Percentiles rank a stretch among this genome's conserved stretches.
phyloP scores from a whole-genome alignment of 192 early-diverging fungal genomes.

The Geranomyces variabilis region DNA sequence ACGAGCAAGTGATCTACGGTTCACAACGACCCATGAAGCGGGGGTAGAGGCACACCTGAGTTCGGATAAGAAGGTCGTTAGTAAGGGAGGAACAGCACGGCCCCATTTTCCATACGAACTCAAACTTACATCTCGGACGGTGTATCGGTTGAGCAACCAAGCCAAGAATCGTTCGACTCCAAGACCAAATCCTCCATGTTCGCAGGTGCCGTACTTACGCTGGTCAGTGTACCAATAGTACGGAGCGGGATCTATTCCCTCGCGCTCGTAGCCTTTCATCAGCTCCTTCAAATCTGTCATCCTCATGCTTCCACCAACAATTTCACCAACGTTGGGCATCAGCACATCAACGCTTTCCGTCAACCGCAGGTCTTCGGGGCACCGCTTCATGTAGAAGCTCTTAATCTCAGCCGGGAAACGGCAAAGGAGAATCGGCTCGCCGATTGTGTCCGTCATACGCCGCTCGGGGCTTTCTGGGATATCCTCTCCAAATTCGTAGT shows the following conservation, averaged over 20 bases:
- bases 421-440: slow-evolving; percentile 91
- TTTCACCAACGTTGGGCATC: slow-evolving; percentile 98
- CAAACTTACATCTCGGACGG: slow-evolving; percentile 75
- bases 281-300: slow-evolving; percentile 84
- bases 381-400: slow-evolving; percentile 98
- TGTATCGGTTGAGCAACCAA: slow-evolving; percentile 90
- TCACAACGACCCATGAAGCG: slow-evolving; percentile 85
- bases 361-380: slow-evolving; percentile 75
- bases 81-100: neutral
- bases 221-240: slow-evolving; percentile 99
- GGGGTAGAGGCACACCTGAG: slow-evolving; percentile 79
- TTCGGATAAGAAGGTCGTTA: neutral
- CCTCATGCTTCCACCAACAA: slow-evolving; percentile 98
- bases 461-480: slow-evolving; percentile 99
- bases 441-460: slow-evolving; percentile 97
- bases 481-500: slow-evolving; percentile 97
- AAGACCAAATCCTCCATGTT: slow-evolving; percentile 97
- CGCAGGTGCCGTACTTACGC: slow-evolving; percentile 95
- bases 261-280: slow-evolving; percentile 80
- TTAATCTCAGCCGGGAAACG: slow-evolving; percentile 98
- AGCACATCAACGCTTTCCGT: slow-evolving; percentile 98
- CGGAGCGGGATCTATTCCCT: slow-evolving; percentile 88
- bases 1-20: slow-evolving; percentile 57
- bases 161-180: slow-evolving; percentile 97
- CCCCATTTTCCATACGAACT: too few species aligned